Evolutionary conservation across 1,139 yeast species (phyloP).

Genomic region (Keqinozyma sinolaborantium): DNA sequence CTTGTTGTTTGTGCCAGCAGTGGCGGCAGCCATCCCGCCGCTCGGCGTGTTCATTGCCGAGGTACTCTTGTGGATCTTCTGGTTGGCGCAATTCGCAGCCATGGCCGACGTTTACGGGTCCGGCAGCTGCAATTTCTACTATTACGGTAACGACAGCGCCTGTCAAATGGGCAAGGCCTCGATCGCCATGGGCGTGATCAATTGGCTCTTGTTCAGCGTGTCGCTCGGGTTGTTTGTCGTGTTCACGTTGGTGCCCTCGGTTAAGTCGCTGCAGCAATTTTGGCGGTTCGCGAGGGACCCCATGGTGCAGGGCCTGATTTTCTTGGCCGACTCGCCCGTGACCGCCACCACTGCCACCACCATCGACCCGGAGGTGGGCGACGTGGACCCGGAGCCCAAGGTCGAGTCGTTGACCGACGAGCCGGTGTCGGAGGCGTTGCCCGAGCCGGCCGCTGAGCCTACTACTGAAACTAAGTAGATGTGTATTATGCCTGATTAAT

Average conservation of each 20-base stretch:
- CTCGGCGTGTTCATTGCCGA: constrained; percentile 18
- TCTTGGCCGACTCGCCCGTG: neutral
- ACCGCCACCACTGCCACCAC: neutral
- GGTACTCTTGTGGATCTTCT: constrained; percentile 17
- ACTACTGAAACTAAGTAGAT: too few species aligned
- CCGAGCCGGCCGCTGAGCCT: too few species aligned
- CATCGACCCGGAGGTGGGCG: constrained; percentile 3
- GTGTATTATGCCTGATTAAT: too few species aligned
- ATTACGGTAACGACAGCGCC: constrained; percentile 3
- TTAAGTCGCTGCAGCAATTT: constrained; percentile 2
- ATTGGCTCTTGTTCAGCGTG: constrained; percentile 23
- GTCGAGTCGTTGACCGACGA: constrained; percentile 1
- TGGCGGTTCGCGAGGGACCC: constrained; percentile 1
- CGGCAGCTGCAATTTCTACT: constrained; percentile 12
- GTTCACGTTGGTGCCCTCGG: constrained; percentile 20
- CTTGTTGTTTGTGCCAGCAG: constrained; percentile 9
- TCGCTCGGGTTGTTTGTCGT: constrained; percentile 18
- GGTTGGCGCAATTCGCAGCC: constrained; percentile 23
- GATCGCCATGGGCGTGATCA: constrained; percentile 26
- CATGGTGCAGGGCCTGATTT: constrained; percentile 3
- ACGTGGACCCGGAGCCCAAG: constrained; percentile 3
- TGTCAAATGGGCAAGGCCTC: constrained; percentile 26
- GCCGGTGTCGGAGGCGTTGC: too few species aligned
- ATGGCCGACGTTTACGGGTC: constrained; percentile 23
- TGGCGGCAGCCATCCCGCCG: constrained; percentile 10